These are phyloP conservation scores for Salvia sclarea DNA, from an alignment of 305 asterid species.

Conservation along the genomic window DNA sequence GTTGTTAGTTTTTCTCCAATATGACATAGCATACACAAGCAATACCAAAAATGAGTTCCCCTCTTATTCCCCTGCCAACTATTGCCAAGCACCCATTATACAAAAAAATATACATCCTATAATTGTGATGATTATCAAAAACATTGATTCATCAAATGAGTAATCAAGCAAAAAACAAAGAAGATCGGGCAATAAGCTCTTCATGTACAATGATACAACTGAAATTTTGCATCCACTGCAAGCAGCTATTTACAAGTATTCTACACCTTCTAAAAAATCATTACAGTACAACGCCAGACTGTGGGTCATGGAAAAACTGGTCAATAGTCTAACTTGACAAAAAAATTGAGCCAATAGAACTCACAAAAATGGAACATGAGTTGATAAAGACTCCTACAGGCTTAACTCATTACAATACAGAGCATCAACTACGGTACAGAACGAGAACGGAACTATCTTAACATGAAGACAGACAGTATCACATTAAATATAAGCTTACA, in stretches of 20 bases:
- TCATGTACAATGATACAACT: background rate
- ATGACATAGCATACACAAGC: no score
- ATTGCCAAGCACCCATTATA: background rate
- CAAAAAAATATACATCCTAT: background rate
- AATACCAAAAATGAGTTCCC: no score
- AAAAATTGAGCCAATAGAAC: background rate
- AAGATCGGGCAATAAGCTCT: background rate
- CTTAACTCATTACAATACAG: slow-evolving; percentile 5
- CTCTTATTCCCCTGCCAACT: no score
- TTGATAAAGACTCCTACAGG: background rate
- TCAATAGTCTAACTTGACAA: background rate
- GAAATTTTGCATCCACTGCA: background rate
- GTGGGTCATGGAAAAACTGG: background rate
- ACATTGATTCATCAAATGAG: background rate
- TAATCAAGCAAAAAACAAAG: background rate
- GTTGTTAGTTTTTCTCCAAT: no score
- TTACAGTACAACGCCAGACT: background rate
- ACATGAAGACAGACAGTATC: slow-evolving; percentile 3
- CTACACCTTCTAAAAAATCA: background rate
- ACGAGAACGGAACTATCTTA: background rate
- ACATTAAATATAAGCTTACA: slow-evolving; percentile 23
- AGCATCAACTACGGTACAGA: slow-evolving; percentile 5
- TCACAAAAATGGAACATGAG: background rate
- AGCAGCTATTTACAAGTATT: slow-evolving; percentile 20
- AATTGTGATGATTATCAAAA: slow-evolving; percentile 13